A percentile compares a stretch with the other conserved stretches of the same genome.
Evolutionary conservation across 306 rosid species (phyloP).

Genomic region (Ammopiptanthus mongolicus): DNA sequence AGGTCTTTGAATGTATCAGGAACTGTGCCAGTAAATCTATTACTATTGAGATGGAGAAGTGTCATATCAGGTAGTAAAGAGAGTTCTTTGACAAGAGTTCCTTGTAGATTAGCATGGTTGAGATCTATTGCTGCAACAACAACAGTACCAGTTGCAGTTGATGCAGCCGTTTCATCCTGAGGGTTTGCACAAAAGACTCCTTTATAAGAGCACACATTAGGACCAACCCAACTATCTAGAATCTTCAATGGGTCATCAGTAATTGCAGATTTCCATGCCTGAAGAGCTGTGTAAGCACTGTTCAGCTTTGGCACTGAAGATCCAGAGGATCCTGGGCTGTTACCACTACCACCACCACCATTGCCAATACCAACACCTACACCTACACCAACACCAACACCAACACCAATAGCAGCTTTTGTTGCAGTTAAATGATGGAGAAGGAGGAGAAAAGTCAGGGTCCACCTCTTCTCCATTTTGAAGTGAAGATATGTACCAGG

Average conservation of each 20-base stretch:
- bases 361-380: neutral
- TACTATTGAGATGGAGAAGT: conserved; percentile 76
- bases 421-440: conserved; percentile 16
- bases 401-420: conserved; percentile 35
- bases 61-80: conserved; percentile 63
- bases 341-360: conserved; percentile 29
- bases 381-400: conserved; percentile 16
- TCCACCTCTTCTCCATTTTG: conserved; percentile 44
- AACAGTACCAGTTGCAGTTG: conserved; percentile 25
- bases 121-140: conserved; percentile 86
- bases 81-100: conserved; percentile 71
- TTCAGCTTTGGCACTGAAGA: conserved; percentile 35
- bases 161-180: conserved; percentile 11
- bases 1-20: conserved; percentile 64
- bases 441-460: conserved; percentile 28
- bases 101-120: conserved; percentile 85
- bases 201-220: conserved; percentile 74
- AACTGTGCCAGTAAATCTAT: conserved; percentile 60
- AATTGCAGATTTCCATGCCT: conserved; percentile 88
- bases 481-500: neutral
- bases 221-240: conserved; percentile 62
- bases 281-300: conserved; percentile 71
- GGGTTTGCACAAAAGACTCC: conserved; percentile 68
- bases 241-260: conserved; percentile 67
- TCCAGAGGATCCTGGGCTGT: conserved; percentile 35